These are phyloP conservation scores for Sclerotinia minor DNA, from an alignment of 2,329 filamentous ascomycete genomes.

Conservation along the genomic window DNA sequence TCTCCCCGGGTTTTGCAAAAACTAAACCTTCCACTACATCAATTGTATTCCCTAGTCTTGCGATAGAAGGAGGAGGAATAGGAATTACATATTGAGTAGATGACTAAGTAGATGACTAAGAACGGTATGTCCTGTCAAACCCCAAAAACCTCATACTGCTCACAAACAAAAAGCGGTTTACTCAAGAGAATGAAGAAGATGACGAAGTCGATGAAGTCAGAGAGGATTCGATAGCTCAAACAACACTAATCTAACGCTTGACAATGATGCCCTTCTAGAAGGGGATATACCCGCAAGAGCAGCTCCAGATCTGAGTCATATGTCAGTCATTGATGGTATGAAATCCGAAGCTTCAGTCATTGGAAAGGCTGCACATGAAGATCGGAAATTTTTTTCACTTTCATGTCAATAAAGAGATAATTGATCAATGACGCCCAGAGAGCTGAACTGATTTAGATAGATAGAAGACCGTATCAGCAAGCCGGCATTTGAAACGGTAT, in stretches of 20 bases:
- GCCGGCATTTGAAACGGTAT: slow-evolving; percentile 27
- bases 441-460: slow-evolving; percentile 17
- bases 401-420: not conserved
- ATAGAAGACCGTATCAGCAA: slow-evolving; percentile 25
- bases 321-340: slow-evolving; percentile 25
- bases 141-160: not conserved
- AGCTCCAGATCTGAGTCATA: slow-evolving; percentile 23
- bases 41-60: slow-evolving; percentile 27
- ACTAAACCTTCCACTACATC: slow-evolving; percentile 18
- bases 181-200: not conserved
- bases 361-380: not conserved
- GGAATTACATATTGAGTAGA: slow-evolving; percentile 18
- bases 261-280: slow-evolving; percentile 24
- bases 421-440: not conserved
- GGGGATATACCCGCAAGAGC: slow-evolving; percentile 28
- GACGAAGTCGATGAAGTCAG: not conserved
- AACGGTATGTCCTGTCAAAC: not conserved
- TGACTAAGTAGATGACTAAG: slow-evolving; percentile 4
- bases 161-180: not conserved
- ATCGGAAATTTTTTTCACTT: slow-evolving; percentile 6
- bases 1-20: too few species aligned
- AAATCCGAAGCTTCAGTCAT: not conserved
- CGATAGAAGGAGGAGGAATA: slow-evolving; percentile 24
- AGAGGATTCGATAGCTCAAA: not conserved
- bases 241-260: slow-evolving; percentile 7